These are phyloP conservation scores for Xylariales sp. DNA, from an alignment of 2,329 filamentous ascomycete genomes.

Conservation along the genomic window DNA sequence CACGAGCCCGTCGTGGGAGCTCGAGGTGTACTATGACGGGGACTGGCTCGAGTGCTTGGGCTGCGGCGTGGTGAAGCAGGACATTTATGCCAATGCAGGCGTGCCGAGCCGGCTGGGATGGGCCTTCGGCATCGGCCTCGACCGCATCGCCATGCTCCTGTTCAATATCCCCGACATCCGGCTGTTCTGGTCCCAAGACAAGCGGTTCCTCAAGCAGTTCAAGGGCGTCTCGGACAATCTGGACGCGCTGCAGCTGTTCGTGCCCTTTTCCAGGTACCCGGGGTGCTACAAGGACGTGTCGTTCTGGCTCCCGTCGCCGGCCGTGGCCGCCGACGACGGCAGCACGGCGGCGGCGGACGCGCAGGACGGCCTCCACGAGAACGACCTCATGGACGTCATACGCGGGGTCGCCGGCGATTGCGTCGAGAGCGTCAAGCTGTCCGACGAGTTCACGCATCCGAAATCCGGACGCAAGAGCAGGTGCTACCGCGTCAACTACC, in stretches of 20 bases:
- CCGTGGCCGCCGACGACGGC: slow-evolving; percentile 62
- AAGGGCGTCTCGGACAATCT: slow-evolving; percentile 66
- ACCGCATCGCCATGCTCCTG: slow-evolving; percentile 96
- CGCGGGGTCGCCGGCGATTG: slow-evolving; percentile 83
- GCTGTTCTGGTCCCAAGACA: slow-evolving; percentile 91
- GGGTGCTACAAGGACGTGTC: slow-evolving; percentile 91
- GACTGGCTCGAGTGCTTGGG: slow-evolving; percentile 97
- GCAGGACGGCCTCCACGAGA: slow-evolving; percentile 79
- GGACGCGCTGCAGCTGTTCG: slow-evolving; percentile 70
- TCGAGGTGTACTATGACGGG: slow-evolving; percentile 93
- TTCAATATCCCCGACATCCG: slow-evolving; percentile 97
- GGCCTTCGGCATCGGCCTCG: slow-evolving; percentile 95
- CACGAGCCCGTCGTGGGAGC: slow-evolving; percentile 93
- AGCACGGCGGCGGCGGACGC: slow-evolving; percentile 50
- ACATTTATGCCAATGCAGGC: slow-evolving; percentile 80
- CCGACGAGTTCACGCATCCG: slow-evolving; percentile 90
- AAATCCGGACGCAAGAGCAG: slow-evolving; percentile 84
- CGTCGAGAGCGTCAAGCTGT: slow-evolving; percentile 86
- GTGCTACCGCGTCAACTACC: slow-evolving; percentile 94
- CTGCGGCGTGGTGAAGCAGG: slow-evolving; percentile 89
- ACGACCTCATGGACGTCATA: slow-evolving; percentile 97
- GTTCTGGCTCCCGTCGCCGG: slow-evolving; percentile 79
- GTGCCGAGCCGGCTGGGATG: slow-evolving; percentile 83
- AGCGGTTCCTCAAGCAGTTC: slow-evolving; percentile 90
- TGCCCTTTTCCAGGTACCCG: slow-evolving; percentile 91